Base-by-base conservation (phyloP, 768 basidiomycete species). In the Calocera viscosa region DNA sequence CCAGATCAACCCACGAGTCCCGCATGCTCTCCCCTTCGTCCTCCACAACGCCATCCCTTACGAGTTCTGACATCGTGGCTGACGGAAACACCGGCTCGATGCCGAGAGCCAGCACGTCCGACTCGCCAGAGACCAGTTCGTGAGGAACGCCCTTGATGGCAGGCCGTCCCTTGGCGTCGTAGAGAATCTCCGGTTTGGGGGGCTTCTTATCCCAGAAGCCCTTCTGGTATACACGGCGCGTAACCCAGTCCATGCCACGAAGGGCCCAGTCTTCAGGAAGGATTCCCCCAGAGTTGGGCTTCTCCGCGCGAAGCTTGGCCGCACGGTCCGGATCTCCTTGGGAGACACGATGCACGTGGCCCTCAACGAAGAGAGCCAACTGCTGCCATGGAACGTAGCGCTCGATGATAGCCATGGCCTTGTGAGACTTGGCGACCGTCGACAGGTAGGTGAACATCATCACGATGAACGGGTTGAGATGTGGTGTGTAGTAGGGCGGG, bases 231-330 rank as follows among this genome's bases (percentile, higher is more conserved):
- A 97, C 86, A 68, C 85, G 84, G 67, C 91, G 82, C 5, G 91
- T 89, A 2, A 91, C 88, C 96, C 96, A 99, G 71, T 94, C 94
- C 87, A 94, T 91, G 0, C 96, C 96, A 34, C 96, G 83, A 70
- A 97, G 74, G 72, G 89, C 90, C 93, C 94, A 97, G 72, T 98
- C 96, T 76, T 99, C 96, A 0, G 90, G 82, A 1, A 98, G 78
- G 0, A 91, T 86, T 24, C 83, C 77, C 68, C 84, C 87, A 16
- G 49, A 49, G 24, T 49, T 49, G 24, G 49, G 49, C 49, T 49
- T 49, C 49, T 49, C 49, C 14, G 84, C 84, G 49, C 90, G 79
- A 79, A 94, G 84, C 26, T 77, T 75, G 26, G 78, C 74, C 80
- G 86, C 85, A 39, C 82, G 81, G 49, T 87, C 82, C 38, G 75